phyloP scores from a whole-genome alignment of 257 asterid species.

The Pogostemon cablin region DNA sequence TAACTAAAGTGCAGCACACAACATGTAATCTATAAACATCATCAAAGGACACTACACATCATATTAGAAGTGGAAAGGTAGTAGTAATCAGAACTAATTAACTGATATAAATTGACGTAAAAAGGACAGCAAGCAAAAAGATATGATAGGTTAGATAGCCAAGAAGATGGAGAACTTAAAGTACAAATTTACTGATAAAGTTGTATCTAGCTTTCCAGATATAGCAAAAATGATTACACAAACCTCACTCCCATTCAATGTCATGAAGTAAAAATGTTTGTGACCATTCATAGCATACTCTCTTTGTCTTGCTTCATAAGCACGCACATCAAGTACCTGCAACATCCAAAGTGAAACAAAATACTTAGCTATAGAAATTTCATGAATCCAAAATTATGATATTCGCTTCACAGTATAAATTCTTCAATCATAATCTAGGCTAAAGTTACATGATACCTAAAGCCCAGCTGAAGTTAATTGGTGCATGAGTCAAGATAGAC shows the following conservation, averaged over 20 bases:
- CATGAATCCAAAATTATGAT: not conserved
- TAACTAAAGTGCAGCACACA: conserved; percentile 21
- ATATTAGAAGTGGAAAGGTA: conserved; percentile 4
- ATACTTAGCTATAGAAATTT: not conserved
- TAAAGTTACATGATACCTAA: conserved; percentile 4
- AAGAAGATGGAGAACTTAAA: conserved; percentile 18
- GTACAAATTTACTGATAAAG: conserved; percentile 8
- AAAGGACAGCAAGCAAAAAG: conserved; percentile 22
- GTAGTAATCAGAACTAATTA: conserved; percentile 21
- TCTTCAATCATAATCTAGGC: conserved; percentile 6
- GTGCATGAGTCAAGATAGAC: conserved; percentile 6
- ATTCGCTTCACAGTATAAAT: conserved; percentile 8
- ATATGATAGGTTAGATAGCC: conserved; percentile 1
- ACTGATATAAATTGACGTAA: conserved; percentile 19
- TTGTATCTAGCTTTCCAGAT: conserved; percentile 19
- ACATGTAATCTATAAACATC: conserved; percentile 9
- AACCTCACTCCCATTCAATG: conserved; percentile 93
- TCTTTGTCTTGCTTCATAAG: conserved; percentile 84
- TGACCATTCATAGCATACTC: conserved; percentile 80
- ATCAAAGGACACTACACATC: conserved; percentile 10
- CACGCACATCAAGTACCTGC: conserved; percentile 84
- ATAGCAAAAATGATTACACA: conserved; percentile 33
- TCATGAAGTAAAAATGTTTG: conserved; percentile 94
- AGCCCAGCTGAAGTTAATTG: not conserved
- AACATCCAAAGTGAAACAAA: conserved; percentile 36